Conservation (phyloP, 2,329 filamentous ascomycete species). For the Beauveria australis region DNA sequence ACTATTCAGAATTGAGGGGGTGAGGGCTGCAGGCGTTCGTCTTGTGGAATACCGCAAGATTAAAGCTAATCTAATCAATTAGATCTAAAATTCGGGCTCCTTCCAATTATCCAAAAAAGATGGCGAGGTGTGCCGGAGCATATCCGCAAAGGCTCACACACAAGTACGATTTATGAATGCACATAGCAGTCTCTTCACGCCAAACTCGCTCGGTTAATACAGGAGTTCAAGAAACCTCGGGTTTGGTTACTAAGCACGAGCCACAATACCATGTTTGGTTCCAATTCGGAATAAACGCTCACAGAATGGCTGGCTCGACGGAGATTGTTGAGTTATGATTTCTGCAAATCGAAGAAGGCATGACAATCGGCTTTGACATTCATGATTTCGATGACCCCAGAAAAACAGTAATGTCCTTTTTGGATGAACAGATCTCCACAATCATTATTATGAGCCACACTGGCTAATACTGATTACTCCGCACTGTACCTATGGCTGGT, state of each 20-base stretch:
- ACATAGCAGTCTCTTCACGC: slow-evolving; percentile 64
- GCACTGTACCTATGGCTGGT: background rate
- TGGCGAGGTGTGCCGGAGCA: slow-evolving; percentile 59
- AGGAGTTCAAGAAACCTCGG: slow-evolving; percentile 25
- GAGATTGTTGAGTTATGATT: background rate
- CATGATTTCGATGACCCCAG: too few species aligned
- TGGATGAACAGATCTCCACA: too few species aligned
- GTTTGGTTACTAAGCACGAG: background rate
- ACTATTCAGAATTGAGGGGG: background rate
- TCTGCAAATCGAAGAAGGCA: background rate
- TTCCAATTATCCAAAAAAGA: slow-evolving; percentile 56
- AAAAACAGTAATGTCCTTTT: too few species aligned
- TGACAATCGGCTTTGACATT: background rate
- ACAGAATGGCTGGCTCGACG: too few species aligned
- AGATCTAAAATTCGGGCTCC: slow-evolving; percentile 51
- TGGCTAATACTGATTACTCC: background rate
- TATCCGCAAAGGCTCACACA: slow-evolving; percentile 52
- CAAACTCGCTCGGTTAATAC: slow-evolving; percentile 65
- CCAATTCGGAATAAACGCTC: too few species aligned
- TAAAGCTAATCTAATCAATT: slow-evolving; percentile 27
- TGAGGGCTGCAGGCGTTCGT: background rate
- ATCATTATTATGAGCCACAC: slow-evolving; percentile 4
- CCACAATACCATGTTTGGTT: too few species aligned
- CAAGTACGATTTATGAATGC: slow-evolving; percentile 46
- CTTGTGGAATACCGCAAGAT: slow-evolving; percentile 21